Base-by-base conservation (phyloP, 768 basidiomycete genomes). In the Tricholoma matsutake region DNA sequence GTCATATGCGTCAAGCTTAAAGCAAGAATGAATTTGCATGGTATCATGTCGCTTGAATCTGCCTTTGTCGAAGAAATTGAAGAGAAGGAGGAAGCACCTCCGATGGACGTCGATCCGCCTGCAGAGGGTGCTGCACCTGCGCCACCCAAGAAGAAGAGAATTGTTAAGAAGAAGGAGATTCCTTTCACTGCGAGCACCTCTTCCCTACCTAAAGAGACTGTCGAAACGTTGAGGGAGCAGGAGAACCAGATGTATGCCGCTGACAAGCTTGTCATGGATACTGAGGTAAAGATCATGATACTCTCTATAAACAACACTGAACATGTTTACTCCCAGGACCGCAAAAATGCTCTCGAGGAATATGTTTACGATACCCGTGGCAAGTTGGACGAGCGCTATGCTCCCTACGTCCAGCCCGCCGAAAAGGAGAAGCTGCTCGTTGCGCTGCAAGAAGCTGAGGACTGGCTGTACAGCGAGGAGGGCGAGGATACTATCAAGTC, bases 321-420 rank as follows among this genome's bases (percentile, higher is more conserved):
- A 28, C 41, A 55, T 51, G 53, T 57, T 47, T 39, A 18, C 0
- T 6, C 37, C 28, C 57, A 96, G 94, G 92, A 98, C 76, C 88
- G 92, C 75, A 99, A 98, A 80, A 99, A 99, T 72, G 95, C 96
- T 4, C 87, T 99, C 13, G 96, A 99, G 78, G 97, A 98, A 78
- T 98, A 96, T 79, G 91, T 98, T 60, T 98, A 98, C 77, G 96
- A 98, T 74, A 94, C 83, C 69, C 91, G 95, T 39, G 80, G 85
- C 75, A 96, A 97, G 79, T 84, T 99, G 62, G 96, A 98, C 37
- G 92, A 89, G 52, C 86, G 90, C 55, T 97, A 92, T 69, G 87
- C 88, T 16, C 53, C 84, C 11, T 98, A 81, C 75, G 91, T 90
- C 56, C 83, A 89, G 69, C 54, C 86, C 0, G 73, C 78, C 11